Evolutionary conservation across 1,284 basidiomycete genomes (phyloP).

Genomic region (Mycena citricolor): DNA sequence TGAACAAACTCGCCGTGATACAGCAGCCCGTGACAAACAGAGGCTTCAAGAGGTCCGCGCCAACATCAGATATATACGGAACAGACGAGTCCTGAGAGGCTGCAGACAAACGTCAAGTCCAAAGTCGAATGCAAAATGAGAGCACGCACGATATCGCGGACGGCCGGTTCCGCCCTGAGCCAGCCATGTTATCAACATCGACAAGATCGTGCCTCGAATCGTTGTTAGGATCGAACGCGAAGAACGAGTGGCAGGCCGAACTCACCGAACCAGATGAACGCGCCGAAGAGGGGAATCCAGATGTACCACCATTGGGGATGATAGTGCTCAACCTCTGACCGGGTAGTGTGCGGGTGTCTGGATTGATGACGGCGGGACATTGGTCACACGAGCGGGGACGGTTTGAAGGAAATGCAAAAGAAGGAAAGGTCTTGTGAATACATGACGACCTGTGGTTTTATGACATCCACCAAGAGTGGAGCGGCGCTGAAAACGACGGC

Average conservation of each 20-base stretch:
- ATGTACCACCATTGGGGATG: constrained; percentile 52
- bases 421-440: too few relatives aligned
- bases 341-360: too few relatives aligned
- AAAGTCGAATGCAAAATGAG: not conserved
- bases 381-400: too few relatives aligned
- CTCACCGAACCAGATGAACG: constrained; percentile 65
- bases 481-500: too few relatives aligned
- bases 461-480: too few relatives aligned
- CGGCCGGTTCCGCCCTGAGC: constrained; percentile 33
- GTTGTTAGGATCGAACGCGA: constrained; percentile 2
- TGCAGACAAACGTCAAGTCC: constrained; percentile 27
- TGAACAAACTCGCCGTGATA: constrained; percentile 16
- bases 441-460: too few relatives aligned
- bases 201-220: constrained; percentile 50
- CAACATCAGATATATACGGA: constrained; percentile 74
- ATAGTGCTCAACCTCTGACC: not conserved
- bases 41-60: constrained; percentile 68
- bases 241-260: constrained; percentile 14
- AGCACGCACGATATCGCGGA: constrained; percentile 41
- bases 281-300: constrained; percentile 58
- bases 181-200: constrained; percentile 68
- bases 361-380: too few relatives aligned
- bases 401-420: too few relatives aligned
- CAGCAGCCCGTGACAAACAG: constrained; percentile 52
- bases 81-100: constrained; percentile 51